These are phyloP conservation scores for Xylariaceae sp. DNA, from an alignment of 2,329 filamentous ascomycete species.

Conservation along the genomic window DNA sequence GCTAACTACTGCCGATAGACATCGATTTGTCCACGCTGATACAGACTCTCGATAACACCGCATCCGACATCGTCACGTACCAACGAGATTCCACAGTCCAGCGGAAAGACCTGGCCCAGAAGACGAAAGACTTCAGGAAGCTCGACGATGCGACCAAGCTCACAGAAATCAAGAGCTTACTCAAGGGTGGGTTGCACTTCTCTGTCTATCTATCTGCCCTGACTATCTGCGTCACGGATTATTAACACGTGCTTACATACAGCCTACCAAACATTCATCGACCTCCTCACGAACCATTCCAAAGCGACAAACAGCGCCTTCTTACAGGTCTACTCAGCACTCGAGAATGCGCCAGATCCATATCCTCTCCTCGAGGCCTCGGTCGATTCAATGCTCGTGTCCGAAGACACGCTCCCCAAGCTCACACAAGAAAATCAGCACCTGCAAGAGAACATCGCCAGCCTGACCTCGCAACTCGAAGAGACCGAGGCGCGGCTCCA, in stretches of 20 bases:
- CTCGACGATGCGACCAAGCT: conserved; percentile 81
- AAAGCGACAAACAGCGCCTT: conserved; percentile 93
- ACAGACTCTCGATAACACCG: conserved; percentile 80
- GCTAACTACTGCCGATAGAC: conserved; percentile 44
- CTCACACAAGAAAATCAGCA: conserved; percentile 83
- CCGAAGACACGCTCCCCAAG: conserved; percentile 87
- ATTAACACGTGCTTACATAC: conserved; percentile 16
- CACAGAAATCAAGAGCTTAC: conserved; percentile 76
- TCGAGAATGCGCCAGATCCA: conserved; percentile 93
- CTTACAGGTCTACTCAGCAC: conserved; percentile 82
- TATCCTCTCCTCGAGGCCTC: conserved; percentile 95
- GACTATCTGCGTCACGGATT: conserved; percentile 6
- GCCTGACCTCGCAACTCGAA: conserved; percentile 75
- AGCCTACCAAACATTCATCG: conserved; percentile 98
- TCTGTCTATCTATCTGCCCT: background rate
- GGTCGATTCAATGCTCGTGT: conserved; percentile 85
- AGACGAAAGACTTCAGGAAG: conserved; percentile 97
- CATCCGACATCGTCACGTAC: conserved; percentile 89
- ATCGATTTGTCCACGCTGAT: conserved; percentile 83
- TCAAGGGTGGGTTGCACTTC: conserved; percentile 62
- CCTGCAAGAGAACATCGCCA: conserved; percentile 71
- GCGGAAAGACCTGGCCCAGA: conserved; percentile 94
- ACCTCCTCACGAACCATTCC: conserved; percentile 90
- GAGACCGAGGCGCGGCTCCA: conserved; percentile 77
- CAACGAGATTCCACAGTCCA: conserved; percentile 95